These are phyloP conservation scores for Pythium grandisporangium DNA, from an alignment of 352 stramenopile species.

Conservation along the genomic window DNA sequence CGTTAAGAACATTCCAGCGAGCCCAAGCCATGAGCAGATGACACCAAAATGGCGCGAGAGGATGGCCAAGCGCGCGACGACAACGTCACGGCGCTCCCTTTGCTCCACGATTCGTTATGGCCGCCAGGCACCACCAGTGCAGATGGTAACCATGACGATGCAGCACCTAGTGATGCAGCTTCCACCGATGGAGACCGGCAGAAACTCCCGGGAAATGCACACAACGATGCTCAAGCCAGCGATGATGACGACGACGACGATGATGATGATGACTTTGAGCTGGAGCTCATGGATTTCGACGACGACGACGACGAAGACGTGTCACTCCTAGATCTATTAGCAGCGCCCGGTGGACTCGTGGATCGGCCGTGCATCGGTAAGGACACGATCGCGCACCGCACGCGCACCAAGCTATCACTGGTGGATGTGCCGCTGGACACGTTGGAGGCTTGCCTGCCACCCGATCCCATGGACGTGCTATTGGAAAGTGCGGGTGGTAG, in stretches of 20 bases:
- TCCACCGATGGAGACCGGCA: no score
- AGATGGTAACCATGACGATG: no score
- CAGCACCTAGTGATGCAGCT: no score
- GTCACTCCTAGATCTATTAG: background rate
- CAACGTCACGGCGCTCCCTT: no score
- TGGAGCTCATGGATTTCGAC: background rate
- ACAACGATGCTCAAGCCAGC: no score
- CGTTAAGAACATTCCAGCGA: no score
- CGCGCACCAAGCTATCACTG: conserved; percentile 68
- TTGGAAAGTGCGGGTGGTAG: conserved; percentile 14
- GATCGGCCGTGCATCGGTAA: background rate
- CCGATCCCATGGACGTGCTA: conserved; percentile 15
- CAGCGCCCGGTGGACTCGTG: background rate
- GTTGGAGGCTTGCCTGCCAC: conserved; percentile 48
- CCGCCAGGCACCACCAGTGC: no score
- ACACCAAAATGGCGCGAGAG: no score
- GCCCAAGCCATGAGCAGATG: no score
- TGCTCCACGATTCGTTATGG: no score
- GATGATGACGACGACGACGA: background rate
- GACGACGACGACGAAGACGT: background rate
- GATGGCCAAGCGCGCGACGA: no score
- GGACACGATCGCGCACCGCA: conserved; percentile 60
- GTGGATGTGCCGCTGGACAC: conserved; percentile 65
- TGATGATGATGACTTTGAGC: background rate
- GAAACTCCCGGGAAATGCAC: no score